A percentile compares a stretch with the other conserved stretches of the same genome.
Evolutionary conservation across 805 yeast species (phyloP).

Genomic region (Candida quercuum): DNA sequence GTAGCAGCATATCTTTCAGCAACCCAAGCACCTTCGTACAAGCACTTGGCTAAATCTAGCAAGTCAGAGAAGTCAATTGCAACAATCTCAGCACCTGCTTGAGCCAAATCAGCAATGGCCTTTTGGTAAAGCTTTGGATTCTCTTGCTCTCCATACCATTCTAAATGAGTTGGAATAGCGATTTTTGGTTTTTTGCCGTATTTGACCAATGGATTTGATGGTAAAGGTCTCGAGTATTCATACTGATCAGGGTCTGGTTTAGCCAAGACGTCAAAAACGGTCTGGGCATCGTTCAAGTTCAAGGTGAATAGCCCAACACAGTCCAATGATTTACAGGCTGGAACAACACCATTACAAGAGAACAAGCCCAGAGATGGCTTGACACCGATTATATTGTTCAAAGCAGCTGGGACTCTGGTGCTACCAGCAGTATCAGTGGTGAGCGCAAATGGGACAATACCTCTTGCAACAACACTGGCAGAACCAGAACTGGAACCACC

Average conservation of each 20-base stretch:
- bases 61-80: constrained; percentile 70
- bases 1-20: constrained; percentile 89
- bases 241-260: constrained; percentile 62
- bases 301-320: constrained; percentile 84
- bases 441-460: constrained; percentile 80
- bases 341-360: constrained; percentile 89
- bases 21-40: constrained; percentile 99
- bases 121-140: constrained; percentile 64
- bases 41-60: constrained; percentile 74
- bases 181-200: constrained; percentile 59
- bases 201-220: constrained; percentile 54
- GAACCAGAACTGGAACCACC: constrained; percentile 98
- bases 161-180: constrained; percentile 69
- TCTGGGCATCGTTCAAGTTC: constrained; percentile 78
- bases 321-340: constrained; percentile 93
- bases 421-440: constrained; percentile 99
- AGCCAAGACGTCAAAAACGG: constrained; percentile 65
- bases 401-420: constrained; percentile 94
- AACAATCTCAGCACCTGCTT: constrained; percentile 54
- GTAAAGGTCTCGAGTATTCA: constrained; percentile 76
- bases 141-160: constrained; percentile 78
- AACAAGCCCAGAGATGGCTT: constrained; percentile 90
- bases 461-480: constrained; percentile 86
- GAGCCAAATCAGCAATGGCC: constrained; percentile 51
- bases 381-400: constrained; percentile 86